Evolutionary conservation across 768 basidiomycete species (phyloP).

Genomic region (Serpula lacrymans): DNA sequence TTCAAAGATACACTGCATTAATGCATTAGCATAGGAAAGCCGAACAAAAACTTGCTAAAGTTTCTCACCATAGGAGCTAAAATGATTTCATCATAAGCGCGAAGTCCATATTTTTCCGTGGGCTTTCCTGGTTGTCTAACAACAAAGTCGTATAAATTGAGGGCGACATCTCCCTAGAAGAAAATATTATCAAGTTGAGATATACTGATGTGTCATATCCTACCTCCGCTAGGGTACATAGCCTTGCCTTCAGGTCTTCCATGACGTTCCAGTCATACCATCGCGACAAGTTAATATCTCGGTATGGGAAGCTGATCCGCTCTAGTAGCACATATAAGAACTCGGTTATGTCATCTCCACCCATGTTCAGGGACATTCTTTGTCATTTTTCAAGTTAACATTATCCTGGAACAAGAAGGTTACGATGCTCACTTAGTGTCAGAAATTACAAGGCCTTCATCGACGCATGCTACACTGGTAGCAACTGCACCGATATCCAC

Average conservation of each 20-base stretch:
- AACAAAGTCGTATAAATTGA: slow-evolving; percentile 88
- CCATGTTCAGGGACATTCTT: slow-evolving; percentile 81
- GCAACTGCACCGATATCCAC: slow-evolving; percentile 88
- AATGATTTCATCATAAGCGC: slow-evolving; percentile 94
- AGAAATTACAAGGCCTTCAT: slow-evolving; percentile 83
- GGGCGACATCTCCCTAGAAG: slow-evolving; percentile 77
- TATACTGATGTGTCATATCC: slow-evolving; percentile 23
- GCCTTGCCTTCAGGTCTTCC: slow-evolving; percentile 83
- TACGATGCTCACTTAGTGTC: slow-evolving; percentile 70
- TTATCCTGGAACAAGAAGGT: slow-evolving; percentile 1
- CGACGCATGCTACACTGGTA: slow-evolving; percentile 88
- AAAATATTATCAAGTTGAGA: no score
- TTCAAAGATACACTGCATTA: slow-evolving; percentile 80
- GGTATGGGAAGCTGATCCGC: slow-evolving; percentile 85
- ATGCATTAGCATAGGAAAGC: no score
- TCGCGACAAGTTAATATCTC: slow-evolving; percentile 70
- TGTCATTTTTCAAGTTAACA: slow-evolving; percentile 6
- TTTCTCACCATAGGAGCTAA: slow-evolving; percentile 86
- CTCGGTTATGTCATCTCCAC: slow-evolving; percentile 93
- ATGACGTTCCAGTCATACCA: slow-evolving; percentile 88
- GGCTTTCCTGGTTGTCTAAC: slow-evolving; percentile 72
- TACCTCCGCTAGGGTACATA: slow-evolving; percentile 89
- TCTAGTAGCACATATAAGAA: slow-evolving; percentile 78
- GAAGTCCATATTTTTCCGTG: slow-evolving; percentile 84
- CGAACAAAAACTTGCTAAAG: no score